These are phyloP conservation scores for Pichia terricola DNA, from an alignment of 1,139 yeast genomes.

Conservation along the genomic window DNA sequence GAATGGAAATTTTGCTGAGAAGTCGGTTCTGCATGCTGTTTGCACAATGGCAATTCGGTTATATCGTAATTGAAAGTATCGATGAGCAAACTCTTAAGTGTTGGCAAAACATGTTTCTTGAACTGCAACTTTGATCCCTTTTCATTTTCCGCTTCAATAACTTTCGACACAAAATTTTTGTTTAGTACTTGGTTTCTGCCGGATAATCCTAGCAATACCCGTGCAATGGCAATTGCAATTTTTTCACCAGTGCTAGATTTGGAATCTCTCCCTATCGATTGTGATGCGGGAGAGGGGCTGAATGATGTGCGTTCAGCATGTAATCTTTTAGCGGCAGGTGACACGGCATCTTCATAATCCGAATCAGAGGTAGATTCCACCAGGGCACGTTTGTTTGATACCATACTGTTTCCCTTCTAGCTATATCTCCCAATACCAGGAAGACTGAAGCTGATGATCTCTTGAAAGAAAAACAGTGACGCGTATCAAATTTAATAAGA, in stretches of 20 bases:
- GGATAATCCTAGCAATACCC: constrained; percentile 21
- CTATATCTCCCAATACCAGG: too few relatives aligned
- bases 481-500: too few relatives aligned
- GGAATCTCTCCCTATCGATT: too few relatives aligned
- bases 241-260: constrained; percentile 7
- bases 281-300: too few relatives aligned
- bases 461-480: too few relatives aligned
- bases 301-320: too few relatives aligned
- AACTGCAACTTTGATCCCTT: constrained; percentile 19
- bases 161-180: constrained; percentile 18
- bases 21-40: neutral
- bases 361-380: too few relatives aligned
- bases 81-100: constrained; percentile 5
- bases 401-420: too few relatives aligned
- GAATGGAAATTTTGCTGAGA: neutral
- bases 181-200: constrained; percentile 20
- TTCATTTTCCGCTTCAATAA: constrained; percentile 22
- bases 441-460: too few relatives aligned
- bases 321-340: too few relatives aligned
- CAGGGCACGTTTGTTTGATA: too few relatives aligned
- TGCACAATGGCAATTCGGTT: constrained; percentile 17
- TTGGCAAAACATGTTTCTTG: constrained; percentile 17
- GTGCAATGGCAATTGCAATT: constrained; percentile 17
- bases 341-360: too few relatives aligned
- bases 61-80: constrained; percentile 19